Conservation (phyloP, 2,329 filamentous ascomycete species). For the Diaporthe helianthi region DNA sequence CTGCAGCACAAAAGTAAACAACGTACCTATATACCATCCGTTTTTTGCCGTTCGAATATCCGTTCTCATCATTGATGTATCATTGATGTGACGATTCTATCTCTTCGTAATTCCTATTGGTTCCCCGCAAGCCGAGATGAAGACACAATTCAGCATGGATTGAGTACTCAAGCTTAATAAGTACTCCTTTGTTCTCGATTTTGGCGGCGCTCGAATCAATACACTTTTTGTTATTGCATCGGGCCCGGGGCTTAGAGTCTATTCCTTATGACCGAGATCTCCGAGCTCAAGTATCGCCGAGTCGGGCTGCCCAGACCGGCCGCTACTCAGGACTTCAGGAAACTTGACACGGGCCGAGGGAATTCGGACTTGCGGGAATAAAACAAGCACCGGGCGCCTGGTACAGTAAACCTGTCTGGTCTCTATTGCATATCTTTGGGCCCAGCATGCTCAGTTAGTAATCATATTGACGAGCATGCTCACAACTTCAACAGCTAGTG, state of each 20-base stretch:
- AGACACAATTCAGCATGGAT: neutral
- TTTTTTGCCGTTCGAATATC: too few species aligned
- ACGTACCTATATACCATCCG: too few species aligned
- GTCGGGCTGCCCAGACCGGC: neutral
- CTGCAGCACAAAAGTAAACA: too few species aligned
- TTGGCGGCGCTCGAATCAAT: too few species aligned
- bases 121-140: neutral
- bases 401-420: neutral
- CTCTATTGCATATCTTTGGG: neutral
- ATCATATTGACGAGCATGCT: neutral
- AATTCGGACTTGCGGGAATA: conserved; percentile 4
- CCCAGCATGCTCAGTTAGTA: neutral
- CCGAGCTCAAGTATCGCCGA: conserved; percentile 21
- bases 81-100: neutral
- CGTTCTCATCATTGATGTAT: too few species aligned
- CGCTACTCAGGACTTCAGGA: neutral
- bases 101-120: neutral
- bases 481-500: neutral
- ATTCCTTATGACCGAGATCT: neutral
- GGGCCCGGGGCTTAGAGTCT: neutral
- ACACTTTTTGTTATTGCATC: neutral
- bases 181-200: neutral
- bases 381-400: conserved; percentile 1
- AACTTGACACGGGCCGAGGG: conserved; percentile 6
- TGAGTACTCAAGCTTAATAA: too few species aligned